Percentiles rank a stretch among this genome's conserved stretches.
Conservation (phyloP, 805 yeast species). For the Candida verbasci region DNA sequence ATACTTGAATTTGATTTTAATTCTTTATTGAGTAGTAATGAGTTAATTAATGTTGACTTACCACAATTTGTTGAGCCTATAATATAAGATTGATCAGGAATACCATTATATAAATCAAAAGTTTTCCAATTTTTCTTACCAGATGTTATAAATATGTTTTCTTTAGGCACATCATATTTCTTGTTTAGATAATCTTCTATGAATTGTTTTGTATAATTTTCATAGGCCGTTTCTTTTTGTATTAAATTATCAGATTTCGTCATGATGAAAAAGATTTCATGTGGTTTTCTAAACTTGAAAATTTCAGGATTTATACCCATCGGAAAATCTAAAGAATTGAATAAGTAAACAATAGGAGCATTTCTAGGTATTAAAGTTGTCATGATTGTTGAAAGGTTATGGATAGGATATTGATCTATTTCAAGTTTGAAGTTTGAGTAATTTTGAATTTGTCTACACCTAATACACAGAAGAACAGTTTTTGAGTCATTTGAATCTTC, state of each 20-base stretch:
- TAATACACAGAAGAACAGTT: constrained; percentile 36
- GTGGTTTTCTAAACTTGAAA: constrained; percentile 26
- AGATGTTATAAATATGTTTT: constrained; percentile 46
- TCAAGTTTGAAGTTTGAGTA: constrained; percentile 30
- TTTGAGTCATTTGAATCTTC: too few relatives aligned
- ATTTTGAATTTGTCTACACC: constrained; percentile 53
- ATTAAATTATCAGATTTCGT: constrained; percentile 45
- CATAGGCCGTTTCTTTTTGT: constrained; percentile 21
- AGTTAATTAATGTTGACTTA: constrained; percentile 56
- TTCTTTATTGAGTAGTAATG: constrained; percentile 28
- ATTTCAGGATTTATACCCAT: constrained; percentile 42
- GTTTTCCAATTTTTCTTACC: constrained; percentile 51
- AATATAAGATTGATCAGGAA: constrained; percentile 44
- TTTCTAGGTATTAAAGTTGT: constrained; percentile 33
- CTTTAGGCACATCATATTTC: constrained; percentile 25
- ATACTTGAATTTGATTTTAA: constrained; percentile 7
- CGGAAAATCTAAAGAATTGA: constrained; percentile 73
- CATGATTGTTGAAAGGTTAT: constrained; percentile 16
- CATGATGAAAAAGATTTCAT: constrained; percentile 36
- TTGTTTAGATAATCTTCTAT: constrained; percentile 30
- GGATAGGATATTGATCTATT: constrained; percentile 29
- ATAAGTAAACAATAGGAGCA: constrained; percentile 53
- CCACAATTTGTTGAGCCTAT: constrained; percentile 71
- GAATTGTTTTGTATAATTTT: constrained; percentile 24
- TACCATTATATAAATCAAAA: constrained; percentile 26